Percentiles rank a stretch among this genome's conserved stretches.
phyloP scores from a whole-genome alignment of 345 rosid species.

The Sonneratia caseolaris region DNA sequence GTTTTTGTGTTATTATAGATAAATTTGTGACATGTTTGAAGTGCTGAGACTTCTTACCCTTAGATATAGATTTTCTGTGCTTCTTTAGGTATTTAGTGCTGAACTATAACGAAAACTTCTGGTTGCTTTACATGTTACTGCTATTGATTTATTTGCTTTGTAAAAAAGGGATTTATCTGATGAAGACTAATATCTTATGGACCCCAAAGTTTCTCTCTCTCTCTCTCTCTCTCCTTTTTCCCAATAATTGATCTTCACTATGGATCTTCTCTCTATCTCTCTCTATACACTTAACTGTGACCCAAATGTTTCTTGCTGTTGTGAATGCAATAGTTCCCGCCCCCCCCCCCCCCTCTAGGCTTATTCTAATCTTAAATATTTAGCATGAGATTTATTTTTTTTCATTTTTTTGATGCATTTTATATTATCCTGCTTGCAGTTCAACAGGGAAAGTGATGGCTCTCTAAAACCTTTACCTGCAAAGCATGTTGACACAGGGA shows the following conservation, averaged over 20 bases:
- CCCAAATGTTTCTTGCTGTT: neutral
- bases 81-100: neutral
- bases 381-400: neutral
- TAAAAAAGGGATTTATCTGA: neutral
- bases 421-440: slow-evolving; percentile 32
- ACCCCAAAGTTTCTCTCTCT: too few species aligned
- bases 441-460: slow-evolving; percentile 85
- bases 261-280: too few species aligned
- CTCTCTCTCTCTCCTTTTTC: too few species aligned
- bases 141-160: neutral
- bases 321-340: neutral
- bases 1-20: neutral
- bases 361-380: neutral
- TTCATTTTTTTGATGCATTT: slow-evolving; percentile 4
- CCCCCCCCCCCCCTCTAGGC: neutral
- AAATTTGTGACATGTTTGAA: neutral
- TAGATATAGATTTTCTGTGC: neutral
- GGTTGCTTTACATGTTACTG: neutral
- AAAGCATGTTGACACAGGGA: slow-evolving; percentile 95
- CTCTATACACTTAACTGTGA: too few species aligned
- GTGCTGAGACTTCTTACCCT: neutral
- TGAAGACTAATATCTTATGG: neutral
- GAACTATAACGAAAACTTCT: neutral
- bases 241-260: too few species aligned
- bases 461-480: slow-evolving; percentile 82